These are phyloP conservation scores for Cladophialophora chaetospira DNA, from an alignment of 2,329 filamentous ascomycete genomes.

Conservation along the genomic window DNA sequence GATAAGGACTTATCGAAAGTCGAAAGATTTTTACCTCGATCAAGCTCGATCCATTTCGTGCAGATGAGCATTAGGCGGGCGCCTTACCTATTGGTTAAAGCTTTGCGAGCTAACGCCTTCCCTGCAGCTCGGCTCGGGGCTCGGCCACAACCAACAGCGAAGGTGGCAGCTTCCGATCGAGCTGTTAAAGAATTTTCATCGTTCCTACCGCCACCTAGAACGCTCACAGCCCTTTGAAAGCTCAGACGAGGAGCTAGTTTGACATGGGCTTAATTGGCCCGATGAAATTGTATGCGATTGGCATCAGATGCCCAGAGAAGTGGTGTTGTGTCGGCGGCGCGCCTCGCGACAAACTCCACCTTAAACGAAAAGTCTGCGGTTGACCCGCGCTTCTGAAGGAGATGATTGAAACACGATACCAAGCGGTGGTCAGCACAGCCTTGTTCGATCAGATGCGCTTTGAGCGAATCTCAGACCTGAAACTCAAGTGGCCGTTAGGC, in stretches of 20 bases:
- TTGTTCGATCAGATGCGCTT: slow-evolving; percentile 19
- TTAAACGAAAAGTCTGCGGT: background rate
- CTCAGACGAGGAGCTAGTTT: background rate
- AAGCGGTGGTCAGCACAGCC: slow-evolving; percentile 4
- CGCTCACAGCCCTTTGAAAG: too few relatives aligned
- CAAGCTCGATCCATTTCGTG: too few relatives aligned
- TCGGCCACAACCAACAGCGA: background rate
- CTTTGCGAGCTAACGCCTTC: background rate
- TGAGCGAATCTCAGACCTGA: slow-evolving; percentile 15
- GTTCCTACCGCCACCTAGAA: too few relatives aligned
- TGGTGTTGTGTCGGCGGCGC: background rate
- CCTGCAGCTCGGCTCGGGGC: background rate
- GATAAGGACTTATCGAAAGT: too few relatives aligned
- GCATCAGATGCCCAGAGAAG: background rate
- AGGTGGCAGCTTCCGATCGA: slow-evolving; percentile 2
- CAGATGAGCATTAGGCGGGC: slow-evolving; percentile 5
- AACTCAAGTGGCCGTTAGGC: slow-evolving; percentile 15
- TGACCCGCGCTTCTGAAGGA: background rate
- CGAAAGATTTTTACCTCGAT: too few relatives aligned
- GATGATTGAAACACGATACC: background rate
- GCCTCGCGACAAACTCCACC: background rate
- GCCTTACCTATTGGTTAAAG: slow-evolving; percentile 4
- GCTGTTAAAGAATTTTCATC: too few relatives aligned
- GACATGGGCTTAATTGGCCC: background rate
- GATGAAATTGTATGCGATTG: background rate